These are phyloP conservation scores for Sphagnum fallax DNA, from an alignment of 228 moss, liverwort and hornwort species.

Conservation along the genomic window DNA sequence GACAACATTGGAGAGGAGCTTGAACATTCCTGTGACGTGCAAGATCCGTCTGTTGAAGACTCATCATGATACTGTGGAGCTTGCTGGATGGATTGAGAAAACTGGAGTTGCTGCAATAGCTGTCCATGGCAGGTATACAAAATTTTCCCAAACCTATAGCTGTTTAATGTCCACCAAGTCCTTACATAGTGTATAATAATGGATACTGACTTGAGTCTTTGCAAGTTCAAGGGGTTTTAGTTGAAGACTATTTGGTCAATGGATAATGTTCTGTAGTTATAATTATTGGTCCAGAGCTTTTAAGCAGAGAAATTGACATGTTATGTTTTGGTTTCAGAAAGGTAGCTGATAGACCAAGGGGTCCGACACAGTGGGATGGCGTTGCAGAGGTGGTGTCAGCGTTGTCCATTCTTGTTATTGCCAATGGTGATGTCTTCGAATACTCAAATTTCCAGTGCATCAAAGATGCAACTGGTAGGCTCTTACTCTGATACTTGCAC, in stretches of 20 bases:
- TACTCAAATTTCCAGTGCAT: slow-evolving; percentile 82
- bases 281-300: no score
- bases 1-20: slow-evolving; percentile 69
- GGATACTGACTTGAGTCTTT: no score
- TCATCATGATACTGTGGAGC: slow-evolving; percentile 70
- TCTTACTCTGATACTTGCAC: no score
- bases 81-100: slow-evolving; percentile 79
- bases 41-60: slow-evolving; percentile 80
- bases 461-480: slow-evolving; percentile 52
- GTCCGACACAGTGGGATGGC: slow-evolving; percentile 87
- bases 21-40: slow-evolving; percentile 73
- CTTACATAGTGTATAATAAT: no score
- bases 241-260: no score
- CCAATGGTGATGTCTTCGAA: slow-evolving; percentile 88
- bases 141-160: no score
- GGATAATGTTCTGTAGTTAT: no score
- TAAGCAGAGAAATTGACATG: no score
- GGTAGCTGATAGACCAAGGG: slow-evolving; percentile 67
- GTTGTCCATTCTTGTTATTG: slow-evolving; percentile 76
- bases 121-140: slow-evolving; percentile 63
- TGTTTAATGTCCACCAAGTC: no score
- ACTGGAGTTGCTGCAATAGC: slow-evolving; percentile 70
- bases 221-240: no score
- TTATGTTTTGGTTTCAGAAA: slow-evolving; percentile 14
- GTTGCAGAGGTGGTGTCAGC: slow-evolving; percentile 81